Evolutionary conservation across 140 eudicot species (phyloP).

Genomic region (Erigeron philadelphicus): DNA sequence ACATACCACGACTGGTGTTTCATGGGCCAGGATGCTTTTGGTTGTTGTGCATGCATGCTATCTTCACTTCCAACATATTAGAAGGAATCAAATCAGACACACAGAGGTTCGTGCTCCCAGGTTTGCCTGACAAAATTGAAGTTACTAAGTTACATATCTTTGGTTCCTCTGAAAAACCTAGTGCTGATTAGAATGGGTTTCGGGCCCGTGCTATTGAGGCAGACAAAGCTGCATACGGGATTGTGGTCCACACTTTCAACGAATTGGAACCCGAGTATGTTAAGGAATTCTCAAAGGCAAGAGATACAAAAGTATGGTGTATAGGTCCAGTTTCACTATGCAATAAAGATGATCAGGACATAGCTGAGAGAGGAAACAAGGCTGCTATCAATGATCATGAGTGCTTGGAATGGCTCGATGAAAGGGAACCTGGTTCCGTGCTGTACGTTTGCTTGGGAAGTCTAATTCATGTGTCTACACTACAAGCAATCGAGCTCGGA

Average conservation of each 20-base stretch:
- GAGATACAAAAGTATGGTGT: constrained; percentile 32
- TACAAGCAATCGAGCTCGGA: constrained; percentile 39
- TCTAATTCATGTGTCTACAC: constrained; percentile 21
- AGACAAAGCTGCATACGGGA: constrained; percentile 28
- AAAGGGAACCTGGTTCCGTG: constrained; percentile 29
- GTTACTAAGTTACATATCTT: constrained; percentile 29
- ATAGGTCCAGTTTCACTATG: constrained; percentile 39
- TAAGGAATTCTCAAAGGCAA: constrained; percentile 20
- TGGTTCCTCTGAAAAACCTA: neutral
- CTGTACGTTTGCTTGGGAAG: constrained; percentile 39
- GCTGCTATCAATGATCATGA: constrained; percentile 28
- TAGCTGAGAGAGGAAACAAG: constrained; percentile 39
- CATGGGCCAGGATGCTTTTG: constrained; percentile 50
- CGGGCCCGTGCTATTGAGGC: constrained; percentile 8
- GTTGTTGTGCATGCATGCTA: constrained; percentile 25
- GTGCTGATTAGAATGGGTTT: constrained; percentile 14
- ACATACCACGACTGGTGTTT: constrained; percentile 44
- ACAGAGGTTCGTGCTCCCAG: constrained; percentile 33
- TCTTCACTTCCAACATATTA: constrained; percentile 5
- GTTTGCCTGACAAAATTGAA: constrained; percentile 38
- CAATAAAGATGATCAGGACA: constrained; percentile 29
- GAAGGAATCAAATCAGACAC: constrained; percentile 25
- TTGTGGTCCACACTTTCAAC: constrained; percentile 35
- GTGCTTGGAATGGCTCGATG: constrained; percentile 41
- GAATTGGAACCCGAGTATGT: constrained; percentile 43